Conservation (phyloP, 306 rosid species). For the Carpinus viminea region DNA sequence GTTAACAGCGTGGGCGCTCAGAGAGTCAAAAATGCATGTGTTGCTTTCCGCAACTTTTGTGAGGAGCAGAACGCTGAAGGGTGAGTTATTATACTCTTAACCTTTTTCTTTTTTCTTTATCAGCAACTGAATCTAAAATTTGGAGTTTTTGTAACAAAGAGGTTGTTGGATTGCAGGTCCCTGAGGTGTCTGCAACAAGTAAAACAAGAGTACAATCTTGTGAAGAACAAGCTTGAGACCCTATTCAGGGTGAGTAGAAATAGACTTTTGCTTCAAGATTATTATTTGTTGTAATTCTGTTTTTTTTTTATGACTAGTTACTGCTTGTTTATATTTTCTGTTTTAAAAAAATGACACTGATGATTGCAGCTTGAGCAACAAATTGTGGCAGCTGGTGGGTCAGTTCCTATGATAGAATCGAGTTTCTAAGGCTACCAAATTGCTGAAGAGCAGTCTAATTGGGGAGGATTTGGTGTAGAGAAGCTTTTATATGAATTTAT, state of each 20-base stretch:
- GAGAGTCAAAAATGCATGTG: constrained; percentile 79
- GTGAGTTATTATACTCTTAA: constrained; percentile 53
- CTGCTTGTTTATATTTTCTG: background rate
- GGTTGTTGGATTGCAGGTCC: constrained; percentile 55
- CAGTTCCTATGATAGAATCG: constrained; percentile 67
- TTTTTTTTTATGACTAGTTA: background rate
- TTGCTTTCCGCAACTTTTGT: constrained; percentile 78
- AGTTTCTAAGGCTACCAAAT: constrained; percentile 39
- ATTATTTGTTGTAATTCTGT: constrained; percentile 11
- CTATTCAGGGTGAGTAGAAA: constrained; percentile 65
- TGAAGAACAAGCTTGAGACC: constrained; percentile 84
- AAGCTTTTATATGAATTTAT: constrained; percentile 31
- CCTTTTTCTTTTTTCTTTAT: constrained; percentile 1
- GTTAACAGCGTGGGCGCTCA: constrained; percentile 83
- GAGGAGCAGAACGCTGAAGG: constrained; percentile 80
- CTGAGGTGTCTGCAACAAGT: constrained; percentile 84
- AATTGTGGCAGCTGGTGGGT: constrained; percentile 91
- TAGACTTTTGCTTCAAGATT: background rate
- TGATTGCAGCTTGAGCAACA: constrained; percentile 87
- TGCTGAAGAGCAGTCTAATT: constrained; percentile 15
- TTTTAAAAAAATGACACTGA: constrained; percentile 2
- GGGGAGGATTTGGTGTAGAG: constrained; percentile 45
- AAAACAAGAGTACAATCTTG: constrained; percentile 76
- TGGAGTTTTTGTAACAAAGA: constrained; percentile 5
- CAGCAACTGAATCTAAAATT: background rate